Percentiles rank a stretch among this genome's conserved stretches.
Conservation (phyloP, 768 basidiomycete genomes). For the Pleurotus tuber-regium region DNA sequence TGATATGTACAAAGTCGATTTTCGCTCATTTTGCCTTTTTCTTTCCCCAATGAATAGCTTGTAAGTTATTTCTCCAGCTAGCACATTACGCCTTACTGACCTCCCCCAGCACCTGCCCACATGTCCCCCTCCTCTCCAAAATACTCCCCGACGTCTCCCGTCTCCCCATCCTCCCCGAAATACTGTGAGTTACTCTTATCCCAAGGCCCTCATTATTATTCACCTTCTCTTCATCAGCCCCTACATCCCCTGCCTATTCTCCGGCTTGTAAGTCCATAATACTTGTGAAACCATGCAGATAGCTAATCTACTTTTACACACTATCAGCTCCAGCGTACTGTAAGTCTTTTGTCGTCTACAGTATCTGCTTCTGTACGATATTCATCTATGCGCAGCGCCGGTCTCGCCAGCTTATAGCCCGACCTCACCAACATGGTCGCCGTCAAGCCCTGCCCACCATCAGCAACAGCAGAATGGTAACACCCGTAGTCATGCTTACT, state of each 20-base stretch:
- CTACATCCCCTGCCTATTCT: conserved; percentile 85
- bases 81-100: conserved; percentile 13
- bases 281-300: conserved; percentile 6
- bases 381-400: conserved; percentile 49
- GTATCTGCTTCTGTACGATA: neutral
- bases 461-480: conserved; percentile 43
- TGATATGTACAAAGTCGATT: neutral
- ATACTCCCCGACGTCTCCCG: conserved; percentile 94
- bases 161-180: conserved; percentile 89
- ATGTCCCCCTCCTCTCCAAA: conserved; percentile 90
- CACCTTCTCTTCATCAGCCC: conserved; percentile 46
- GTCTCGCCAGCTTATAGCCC: conserved; percentile 87
- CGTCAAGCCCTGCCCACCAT: conserved; percentile 62
- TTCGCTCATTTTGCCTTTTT: conserved; percentile 22
- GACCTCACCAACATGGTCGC: conserved; percentile 82
- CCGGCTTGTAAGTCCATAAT: conserved; percentile 67
- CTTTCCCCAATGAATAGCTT: conserved; percentile 41
- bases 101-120: conserved; percentile 61
- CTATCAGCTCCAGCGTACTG: conserved; percentile 75
- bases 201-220: neutral
- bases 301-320: conserved; percentile 8
- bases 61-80: conserved; percentile 38
- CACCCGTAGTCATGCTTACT: conserved; percentile 41
- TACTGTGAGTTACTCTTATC: conserved; percentile 61
- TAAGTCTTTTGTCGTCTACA: conserved; percentile 34